These are phyloP conservation scores for Populus nigra DNA, from an alignment of 345 rosid genomes.

Conservation along the genomic window DNA sequence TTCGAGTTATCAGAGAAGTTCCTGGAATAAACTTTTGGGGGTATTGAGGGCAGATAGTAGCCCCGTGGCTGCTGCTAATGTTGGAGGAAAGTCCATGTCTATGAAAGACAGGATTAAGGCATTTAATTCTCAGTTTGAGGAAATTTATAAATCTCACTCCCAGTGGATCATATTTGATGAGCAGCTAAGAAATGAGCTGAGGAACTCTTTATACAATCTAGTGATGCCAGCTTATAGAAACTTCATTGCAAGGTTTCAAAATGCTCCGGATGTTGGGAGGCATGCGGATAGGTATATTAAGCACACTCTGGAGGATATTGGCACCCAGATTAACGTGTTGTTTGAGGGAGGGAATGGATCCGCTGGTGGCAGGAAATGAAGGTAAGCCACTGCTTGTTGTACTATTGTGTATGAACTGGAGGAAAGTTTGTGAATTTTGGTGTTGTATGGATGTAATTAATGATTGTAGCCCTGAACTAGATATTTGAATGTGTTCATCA, in stretches of 20 bases:
- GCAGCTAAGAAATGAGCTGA: conserved; percentile 63
- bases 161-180: conserved; percentile 61
- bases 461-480: background rate
- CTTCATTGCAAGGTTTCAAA: conserved; percentile 56
- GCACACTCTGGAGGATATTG: conserved; percentile 52
- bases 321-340: conserved; percentile 48
- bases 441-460: conserved; percentile 19
- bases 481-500: conserved; percentile 13
- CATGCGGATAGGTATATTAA: conserved; percentile 41
- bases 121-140: conserved; percentile 54
- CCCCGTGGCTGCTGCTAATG: conserved; percentile 38
- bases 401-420: background rate
- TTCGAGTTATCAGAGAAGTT: conserved; percentile 55
- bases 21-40: conserved; percentile 68
- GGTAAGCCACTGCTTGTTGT: conserved; percentile 26
- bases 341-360: conserved; percentile 48
- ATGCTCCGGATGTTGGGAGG: conserved; percentile 53
- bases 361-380: conserved; percentile 54
- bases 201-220: conserved; percentile 39
- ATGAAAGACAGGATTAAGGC: conserved; percentile 60
- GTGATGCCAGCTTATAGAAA: conserved; percentile 60
- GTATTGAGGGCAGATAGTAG: conserved; percentile 49
- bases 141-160: conserved; percentile 51
- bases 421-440: background rate
- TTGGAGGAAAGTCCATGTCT: conserved; percentile 35